Evolutionary conservation across 2,329 filamentous ascomycete species (phyloP), one percentile per base, ranked within the genome.

Genomic region (Stagonosporopsis vannaccii): DNA sequence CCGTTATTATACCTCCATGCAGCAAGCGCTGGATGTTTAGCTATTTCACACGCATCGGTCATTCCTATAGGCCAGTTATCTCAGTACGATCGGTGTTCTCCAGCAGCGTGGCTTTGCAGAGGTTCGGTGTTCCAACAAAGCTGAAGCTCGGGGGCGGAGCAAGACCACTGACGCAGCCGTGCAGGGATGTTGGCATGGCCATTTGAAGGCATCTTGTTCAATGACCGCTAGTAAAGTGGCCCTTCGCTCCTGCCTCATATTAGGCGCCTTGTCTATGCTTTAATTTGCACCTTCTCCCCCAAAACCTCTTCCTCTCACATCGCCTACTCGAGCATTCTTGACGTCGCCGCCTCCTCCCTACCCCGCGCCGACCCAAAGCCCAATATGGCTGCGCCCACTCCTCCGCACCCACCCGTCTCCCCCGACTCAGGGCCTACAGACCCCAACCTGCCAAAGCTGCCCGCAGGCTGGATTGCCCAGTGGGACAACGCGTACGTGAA

Each of bases 391-490:
- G 68, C 66, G 49, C 72, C 72, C 37, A 75, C 73, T n/a, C 72
- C 72, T 48, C 73, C 73, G 28, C 68, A 70, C 33, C 71, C 69
- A 42, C 67, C 73, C n/a, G 68, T 67, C 35, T 75, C 73, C 42
- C 75, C 74, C 60, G 75, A 77, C 63, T 71, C 74, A 25, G 75
- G 75, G 48, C 75, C 75, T 42, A 75, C 74, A 35, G 74, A 77
- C 54, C 65, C 74, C 44, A 73, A 64, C 37, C 67, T 76, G 39
- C 75, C 75, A 19, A 69, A 74, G 56, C 63, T 77, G 37, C 75
- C 75, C 37, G 64, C 74, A 3, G 75, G 75, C 44, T 77, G 75
- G 75, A 77, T 76, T 56, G 70, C 75, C 25, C 75, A 77, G 62
- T 77, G 74, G 74, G 75, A 77, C 50, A 72, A 71, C 56, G 60